Evolutionary conservation across 108 stramenopile species (phyloP).

Genomic region (Skeletonema potamos): DNA sequence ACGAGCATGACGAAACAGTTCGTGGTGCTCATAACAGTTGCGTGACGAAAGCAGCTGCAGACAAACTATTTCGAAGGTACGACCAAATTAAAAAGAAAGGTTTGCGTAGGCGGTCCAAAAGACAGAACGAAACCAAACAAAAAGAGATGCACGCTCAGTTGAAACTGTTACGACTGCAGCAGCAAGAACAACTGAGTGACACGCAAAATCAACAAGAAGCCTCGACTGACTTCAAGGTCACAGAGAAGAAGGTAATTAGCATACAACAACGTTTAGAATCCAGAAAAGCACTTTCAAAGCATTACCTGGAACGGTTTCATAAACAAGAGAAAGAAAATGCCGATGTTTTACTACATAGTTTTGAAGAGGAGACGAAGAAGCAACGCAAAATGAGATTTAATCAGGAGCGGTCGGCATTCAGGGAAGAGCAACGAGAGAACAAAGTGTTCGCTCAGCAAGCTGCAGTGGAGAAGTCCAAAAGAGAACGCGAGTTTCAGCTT

Average conservation of each 20-base stretch:
- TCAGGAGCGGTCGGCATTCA: slow-evolving; percentile 1
- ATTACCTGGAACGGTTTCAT: not conserved
- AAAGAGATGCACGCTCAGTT: slow-evolving; percentile 5
- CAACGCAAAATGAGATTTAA: slow-evolving; percentile 1
- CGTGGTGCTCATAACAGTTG: no score
- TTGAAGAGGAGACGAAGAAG: slow-evolving; percentile 8
- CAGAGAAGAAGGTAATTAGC: not conserved
- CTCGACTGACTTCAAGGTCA: not conserved
- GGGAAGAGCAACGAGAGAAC: slow-evolving; percentile 7
- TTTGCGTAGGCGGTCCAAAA: not conserved
- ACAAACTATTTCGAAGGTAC: not conserved
- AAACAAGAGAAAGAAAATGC: not conserved
- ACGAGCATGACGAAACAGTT: not conserved
- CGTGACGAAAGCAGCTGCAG: not conserved
- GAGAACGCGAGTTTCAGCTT: slow-evolving; percentile 21
- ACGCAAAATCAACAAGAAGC: slow-evolving; percentile 6
- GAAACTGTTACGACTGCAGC: slow-evolving; percentile 2
- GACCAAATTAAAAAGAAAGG: slow-evolving; percentile 1
- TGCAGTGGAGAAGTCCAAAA: not conserved
- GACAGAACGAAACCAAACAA: not conserved
- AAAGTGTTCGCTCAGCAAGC: slow-evolving; percentile 6
- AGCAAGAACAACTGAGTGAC: not conserved
- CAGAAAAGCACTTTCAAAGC: slow-evolving; percentile 13
- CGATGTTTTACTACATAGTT: not conserved
- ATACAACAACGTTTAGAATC: slow-evolving; percentile 1